Base-by-base conservation (phyloP, 495 filamentous ascomycete species). In the Apodospora peruviana region DNA sequence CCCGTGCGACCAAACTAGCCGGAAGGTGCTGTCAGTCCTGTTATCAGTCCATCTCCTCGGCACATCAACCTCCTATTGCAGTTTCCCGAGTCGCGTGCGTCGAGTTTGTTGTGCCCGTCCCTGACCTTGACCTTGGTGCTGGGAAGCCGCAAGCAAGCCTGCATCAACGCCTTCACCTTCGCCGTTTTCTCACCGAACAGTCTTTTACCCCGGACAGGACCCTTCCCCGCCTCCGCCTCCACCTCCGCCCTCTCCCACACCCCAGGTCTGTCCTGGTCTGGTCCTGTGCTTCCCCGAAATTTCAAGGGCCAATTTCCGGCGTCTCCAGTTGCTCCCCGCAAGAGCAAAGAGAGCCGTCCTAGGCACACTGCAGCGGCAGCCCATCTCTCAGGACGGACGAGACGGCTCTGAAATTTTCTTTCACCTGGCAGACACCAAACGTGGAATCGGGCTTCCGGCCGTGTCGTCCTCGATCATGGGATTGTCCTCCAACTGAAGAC, bases 401-500 rank as follows among this genome's bases (percentile, higher is more conserved):
- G n/a, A n/a, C n/a, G n/a, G n/a, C n/a, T n/a, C n/a, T n/a, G n/a
- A 27, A 27, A 27, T 1, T 20, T 40, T 7, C 10, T 40, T 11
- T 5, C 7, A 8, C 12, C 4, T 17, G 19, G 8, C 5, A 19
- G 19, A 17, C 16, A 40, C 1, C 11, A n/a, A 24, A 21, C 4
- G 21, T 27, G 22, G 22, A 43, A 25, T 21, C 25, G n/a, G 42
- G 32, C 45, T 45, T 43, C 17, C 37, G 35, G 45, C 51, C 43
- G 43, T 17, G 25, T 24, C 24, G 40, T 24, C 24, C 14, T 40
- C 48, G 53, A 61, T 49, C 22, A 62, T 65, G 59, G 56, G 54
- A 52, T 43, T 62, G 47, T 43, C 45, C 20, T 38, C 14, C 43
- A 39, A 51, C 50, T 55, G 34, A 55, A 41, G 24, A 43, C 48